These are phyloP conservation scores for Pseudogymnoascus destructans DNA, from an alignment of 2,329 filamentous ascomycete species.

Conservation along the genomic window DNA sequence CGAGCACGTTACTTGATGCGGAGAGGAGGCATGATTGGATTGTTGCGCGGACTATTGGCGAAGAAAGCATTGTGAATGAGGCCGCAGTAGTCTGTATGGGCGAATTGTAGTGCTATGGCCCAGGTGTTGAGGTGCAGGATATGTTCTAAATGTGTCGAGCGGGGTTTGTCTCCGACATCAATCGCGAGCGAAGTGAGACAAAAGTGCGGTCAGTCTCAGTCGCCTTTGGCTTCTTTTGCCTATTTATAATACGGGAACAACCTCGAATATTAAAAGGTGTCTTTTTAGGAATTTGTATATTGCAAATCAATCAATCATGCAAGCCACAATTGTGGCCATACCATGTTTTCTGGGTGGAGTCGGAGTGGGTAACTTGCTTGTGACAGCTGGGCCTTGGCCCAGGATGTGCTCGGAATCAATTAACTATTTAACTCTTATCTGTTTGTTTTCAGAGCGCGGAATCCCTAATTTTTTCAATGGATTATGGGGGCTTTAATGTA, in stretches of 20 bases:
- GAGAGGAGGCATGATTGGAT: constrained; percentile 53
- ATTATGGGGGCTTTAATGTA: not conserved
- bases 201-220: not conserved
- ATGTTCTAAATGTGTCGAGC: not conserved
- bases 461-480: not conserved
- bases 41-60: constrained; percentile 46
- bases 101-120: too few species aligned
- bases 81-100: not conserved
- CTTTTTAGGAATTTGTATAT: not conserved
- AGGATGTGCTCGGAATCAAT: not conserved
- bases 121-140: not conserved
- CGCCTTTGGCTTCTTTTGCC: not conserved
- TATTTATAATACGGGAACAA: not conserved
- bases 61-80: constrained; percentile 16
- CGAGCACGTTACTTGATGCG: constrained; percentile 57
- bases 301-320: not conserved
- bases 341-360: not conserved
- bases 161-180: not conserved
- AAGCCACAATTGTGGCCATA: not conserved
- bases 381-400: not conserved
- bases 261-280: not conserved
- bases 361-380: not conserved
- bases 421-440: not conserved
- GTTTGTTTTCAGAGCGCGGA: not conserved
- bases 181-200: not conserved